Evolutionary conservation across 2,329 filamentous ascomycete species (phyloP), one percentile per base, ranked within the genome.

Genomic region (Penicillium nordicum): DNA sequence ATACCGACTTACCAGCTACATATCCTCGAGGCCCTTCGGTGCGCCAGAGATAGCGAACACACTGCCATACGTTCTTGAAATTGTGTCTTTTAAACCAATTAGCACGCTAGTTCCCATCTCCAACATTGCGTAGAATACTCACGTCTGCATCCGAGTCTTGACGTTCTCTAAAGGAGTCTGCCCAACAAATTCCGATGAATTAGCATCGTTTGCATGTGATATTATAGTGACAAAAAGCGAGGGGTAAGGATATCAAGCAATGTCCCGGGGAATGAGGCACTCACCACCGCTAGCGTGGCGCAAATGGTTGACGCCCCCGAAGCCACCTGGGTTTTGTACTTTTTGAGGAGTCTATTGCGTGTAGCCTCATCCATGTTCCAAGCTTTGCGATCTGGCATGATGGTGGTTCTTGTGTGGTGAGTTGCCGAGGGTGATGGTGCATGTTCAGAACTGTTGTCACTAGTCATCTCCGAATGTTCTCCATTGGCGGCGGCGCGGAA

Each of bases 141-240:
- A 79, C 77, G 76, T 78, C 68, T 79, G 77, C 77, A 79, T 79
- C 34, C 77, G 77, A 47, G 76, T 78, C 63, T 79, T 79, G 57
- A 79, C 61, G 60, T 79, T 79, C 58, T 79, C 77, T 49, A 79
- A 60, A 37, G 77, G 77, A 45, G 77, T 78, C 77, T 79, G 57
- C 18, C 40, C 34, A 32, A 27, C 18, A 1, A 23, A 49, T 52
- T 16, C 9, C 27, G 48, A 43, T 6, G 14, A 48, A 37, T 67
- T 50, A 68, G 58, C 53, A 57, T 58, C 14, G 11, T 9, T 5
- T 21, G 9, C 5, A 46, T 34, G 4, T 14, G 18, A 14, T 29
- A 10, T 29, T 21, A 46, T 18, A 14, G 12, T n/a, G 1, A 2
- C 3, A 23, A 7, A 32, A 32, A 32, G 1, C n/a, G 18, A 46